Conservation (phyloP, 345 rosid genomes). For the Erodium maritimum region DNA sequence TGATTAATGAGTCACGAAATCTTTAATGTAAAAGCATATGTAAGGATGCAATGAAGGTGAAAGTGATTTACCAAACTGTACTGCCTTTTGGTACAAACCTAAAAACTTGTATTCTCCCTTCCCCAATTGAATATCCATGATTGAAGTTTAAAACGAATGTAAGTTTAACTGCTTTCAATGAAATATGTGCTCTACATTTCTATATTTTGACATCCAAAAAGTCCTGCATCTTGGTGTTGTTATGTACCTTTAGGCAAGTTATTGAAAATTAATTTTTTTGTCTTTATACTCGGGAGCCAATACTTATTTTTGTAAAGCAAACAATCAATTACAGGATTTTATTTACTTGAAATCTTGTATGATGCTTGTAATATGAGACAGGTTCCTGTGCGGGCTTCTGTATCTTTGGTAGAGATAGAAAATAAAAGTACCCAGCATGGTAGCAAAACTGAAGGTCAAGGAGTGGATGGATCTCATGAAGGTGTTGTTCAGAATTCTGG, state of each 20-base stretch:
- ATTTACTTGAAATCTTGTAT: conserved; percentile 2
- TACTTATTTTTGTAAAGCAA: not conserved
- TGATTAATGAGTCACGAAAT: too few relatives aligned
- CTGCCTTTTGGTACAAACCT: too few relatives aligned
- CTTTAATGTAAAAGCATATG: too few relatives aligned
- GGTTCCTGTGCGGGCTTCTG: conserved; percentile 21
- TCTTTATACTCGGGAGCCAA: not conserved
- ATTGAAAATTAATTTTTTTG: not conserved
- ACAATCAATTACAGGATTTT: not conserved
- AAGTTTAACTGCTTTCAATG: not conserved
- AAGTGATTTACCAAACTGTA: too few relatives aligned
- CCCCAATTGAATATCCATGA: too few relatives aligned
- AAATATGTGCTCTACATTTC: too few relatives aligned
- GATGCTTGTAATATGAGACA: conserved; percentile 25
- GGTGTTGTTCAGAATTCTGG: conserved; percentile 21
- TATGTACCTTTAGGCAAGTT: not conserved
- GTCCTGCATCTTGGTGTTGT: not conserved
- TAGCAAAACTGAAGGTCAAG: conserved; percentile 19
- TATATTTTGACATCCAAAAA: too few relatives aligned
- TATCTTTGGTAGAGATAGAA: conserved; percentile 25
- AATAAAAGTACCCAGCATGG: conserved; percentile 19
- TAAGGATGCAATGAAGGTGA: too few relatives aligned
- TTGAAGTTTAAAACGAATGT: not conserved
- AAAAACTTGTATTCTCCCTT: too few relatives aligned
- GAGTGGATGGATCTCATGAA: conserved; percentile 12